Evolutionary conservation across 805 yeast species (phyloP).

Genomic region (Diddensiella caesifluorescens): DNA sequence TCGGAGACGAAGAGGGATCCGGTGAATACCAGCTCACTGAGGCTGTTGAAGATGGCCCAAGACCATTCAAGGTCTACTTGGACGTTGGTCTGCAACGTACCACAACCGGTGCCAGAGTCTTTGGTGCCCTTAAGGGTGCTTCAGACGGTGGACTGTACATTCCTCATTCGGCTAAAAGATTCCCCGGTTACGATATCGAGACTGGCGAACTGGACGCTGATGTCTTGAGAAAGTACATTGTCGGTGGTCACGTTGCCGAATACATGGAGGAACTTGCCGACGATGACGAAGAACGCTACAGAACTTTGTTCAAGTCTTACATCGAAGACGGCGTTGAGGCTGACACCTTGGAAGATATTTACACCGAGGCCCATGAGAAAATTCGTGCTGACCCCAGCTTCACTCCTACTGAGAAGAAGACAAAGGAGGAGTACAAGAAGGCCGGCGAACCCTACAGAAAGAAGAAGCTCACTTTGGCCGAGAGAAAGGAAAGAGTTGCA

Average conservation of each 20-base stretch:
- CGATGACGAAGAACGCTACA: slow-evolving; percentile 99
- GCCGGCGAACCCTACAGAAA: slow-evolving; percentile 89
- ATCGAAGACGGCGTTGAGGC: slow-evolving; percentile 96
- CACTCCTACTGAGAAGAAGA: slow-evolving; percentile 87
- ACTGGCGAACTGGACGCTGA: slow-evolving; percentile 97
- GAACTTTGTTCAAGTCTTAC: slow-evolving; percentile 92
- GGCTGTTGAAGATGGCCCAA: slow-evolving; percentile 99
- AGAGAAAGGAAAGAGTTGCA: slow-evolving; percentile 84
- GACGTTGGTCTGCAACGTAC: slow-evolving; percentile 99
- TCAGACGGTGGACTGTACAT: slow-evolving; percentile 99
- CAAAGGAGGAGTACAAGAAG: slow-evolving; percentile 98
- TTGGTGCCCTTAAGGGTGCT: slow-evolving; percentile 99
- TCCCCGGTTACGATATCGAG: slow-evolving; percentile 99
- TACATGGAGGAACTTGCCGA: slow-evolving; percentile 99
- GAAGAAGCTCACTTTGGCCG: slow-evolving; percentile 81
- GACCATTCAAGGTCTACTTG: slow-evolving; percentile 99
- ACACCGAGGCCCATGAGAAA: slow-evolving; percentile 87
- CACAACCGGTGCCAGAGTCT: slow-evolving; percentile 99
- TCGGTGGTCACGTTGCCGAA: slow-evolving; percentile 99
- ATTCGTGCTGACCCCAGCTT: slow-evolving; percentile 94
- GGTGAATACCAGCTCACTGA: slow-evolving; percentile 98
- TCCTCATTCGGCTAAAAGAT: slow-evolving; percentile 99
- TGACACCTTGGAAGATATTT: slow-evolving; percentile 92
- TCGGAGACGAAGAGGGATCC: slow-evolving; percentile 98
- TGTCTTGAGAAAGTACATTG: slow-evolving; percentile 95